Percentiles rank a stretch among this genome's conserved stretches.
phyloP scores from a whole-genome alignment of 2,329 filamentous ascomycete species.

The Nothophoma quercina region DNA sequence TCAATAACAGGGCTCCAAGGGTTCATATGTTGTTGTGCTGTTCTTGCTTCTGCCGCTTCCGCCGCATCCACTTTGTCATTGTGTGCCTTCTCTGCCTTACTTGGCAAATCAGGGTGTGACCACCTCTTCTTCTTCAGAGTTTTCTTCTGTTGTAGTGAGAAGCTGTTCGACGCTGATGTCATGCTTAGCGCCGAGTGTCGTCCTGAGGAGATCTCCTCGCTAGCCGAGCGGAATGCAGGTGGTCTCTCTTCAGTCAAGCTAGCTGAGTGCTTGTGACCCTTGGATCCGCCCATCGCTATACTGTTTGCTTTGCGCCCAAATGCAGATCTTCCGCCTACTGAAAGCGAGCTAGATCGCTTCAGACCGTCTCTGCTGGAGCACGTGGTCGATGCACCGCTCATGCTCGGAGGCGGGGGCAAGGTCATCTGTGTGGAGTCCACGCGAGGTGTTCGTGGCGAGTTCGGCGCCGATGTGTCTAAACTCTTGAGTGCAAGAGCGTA shows the following conservation, averaged over 20 bases:
- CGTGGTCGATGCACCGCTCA: slow-evolving; percentile 31
- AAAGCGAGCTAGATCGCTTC: slow-evolving; percentile 38
- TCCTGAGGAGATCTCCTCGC: slow-evolving; percentile 39
- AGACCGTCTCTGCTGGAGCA: slow-evolving; percentile 29
- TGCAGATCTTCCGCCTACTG: slow-evolving; percentile 44
- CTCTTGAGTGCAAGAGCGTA: slow-evolving; percentile 49
- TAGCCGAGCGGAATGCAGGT: slow-evolving; percentile 33
- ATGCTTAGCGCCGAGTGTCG: slow-evolving; percentile 40
- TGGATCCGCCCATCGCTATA: slow-evolving; percentile 30
- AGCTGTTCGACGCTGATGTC: slow-evolving; percentile 33
- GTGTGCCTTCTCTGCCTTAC: slow-evolving; percentile 47
- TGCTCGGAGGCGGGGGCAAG: slow-evolving; percentile 27
- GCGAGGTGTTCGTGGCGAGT: slow-evolving; percentile 18
- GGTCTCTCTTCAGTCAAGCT: slow-evolving; percentile 36
- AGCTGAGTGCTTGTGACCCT: slow-evolving; percentile 36
- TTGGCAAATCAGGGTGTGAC: slow-evolving; percentile 52
- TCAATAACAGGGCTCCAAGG: slow-evolving; percentile 60
- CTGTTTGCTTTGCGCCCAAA: slow-evolving; percentile 32
- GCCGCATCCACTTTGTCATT: slow-evolving; percentile 40
- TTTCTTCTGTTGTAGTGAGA: slow-evolving; percentile 39
- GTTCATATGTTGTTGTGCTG: slow-evolving; percentile 9
- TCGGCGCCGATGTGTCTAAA: slow-evolving; percentile 33
- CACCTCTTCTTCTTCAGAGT: slow-evolving; percentile 48
- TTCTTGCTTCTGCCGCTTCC: slow-evolving; percentile 28
- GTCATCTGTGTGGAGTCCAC: slow-evolving; percentile 18